phyloP scores from a whole-genome alignment of 148 eudicot genomes.

The Camellia japonica region DNA sequence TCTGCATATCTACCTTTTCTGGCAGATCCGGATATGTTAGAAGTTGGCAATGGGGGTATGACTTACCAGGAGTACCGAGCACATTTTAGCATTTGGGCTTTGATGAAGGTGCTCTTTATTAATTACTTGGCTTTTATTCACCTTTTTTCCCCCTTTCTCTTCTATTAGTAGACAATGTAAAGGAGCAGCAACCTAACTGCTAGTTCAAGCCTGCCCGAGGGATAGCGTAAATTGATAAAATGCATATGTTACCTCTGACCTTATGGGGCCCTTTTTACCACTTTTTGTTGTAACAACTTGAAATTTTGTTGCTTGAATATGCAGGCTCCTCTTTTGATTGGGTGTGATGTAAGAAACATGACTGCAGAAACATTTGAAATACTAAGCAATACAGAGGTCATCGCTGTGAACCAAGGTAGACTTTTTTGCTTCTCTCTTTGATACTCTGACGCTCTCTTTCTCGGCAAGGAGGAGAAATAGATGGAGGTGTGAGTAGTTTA shows the following conservation, averaged over 20 bases:
- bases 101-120: slow-evolving; percentile 66
- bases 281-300: background rate
- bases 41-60: slow-evolving; percentile 99
- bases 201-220: background rate
- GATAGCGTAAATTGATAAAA: background rate
- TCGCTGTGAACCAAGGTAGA: slow-evolving; percentile 91
- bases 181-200: background rate
- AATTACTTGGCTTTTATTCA: background rate
- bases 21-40: slow-evolving; percentile 97
- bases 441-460: background rate
- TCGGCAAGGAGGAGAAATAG: background rate
- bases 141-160: background rate
- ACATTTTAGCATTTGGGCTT: slow-evolving; percentile 97
- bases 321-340: slow-evolving; percentile 91
- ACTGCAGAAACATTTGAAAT: slow-evolving; percentile 75
- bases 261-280: background rate
- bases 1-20: slow-evolving; percentile 10
- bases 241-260: background rate
- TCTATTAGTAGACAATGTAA: background rate
- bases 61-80: slow-evolving; percentile 71
- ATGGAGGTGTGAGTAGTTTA: background rate
- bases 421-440: background rate
- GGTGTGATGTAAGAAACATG: slow-evolving; percentile 92
- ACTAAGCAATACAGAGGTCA: slow-evolving; percentile 74
- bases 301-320: slow-evolving; percentile 13